phyloP scores from a whole-genome alignment of 176 grass and related monocot species.

The Oryza punctata region DNA sequence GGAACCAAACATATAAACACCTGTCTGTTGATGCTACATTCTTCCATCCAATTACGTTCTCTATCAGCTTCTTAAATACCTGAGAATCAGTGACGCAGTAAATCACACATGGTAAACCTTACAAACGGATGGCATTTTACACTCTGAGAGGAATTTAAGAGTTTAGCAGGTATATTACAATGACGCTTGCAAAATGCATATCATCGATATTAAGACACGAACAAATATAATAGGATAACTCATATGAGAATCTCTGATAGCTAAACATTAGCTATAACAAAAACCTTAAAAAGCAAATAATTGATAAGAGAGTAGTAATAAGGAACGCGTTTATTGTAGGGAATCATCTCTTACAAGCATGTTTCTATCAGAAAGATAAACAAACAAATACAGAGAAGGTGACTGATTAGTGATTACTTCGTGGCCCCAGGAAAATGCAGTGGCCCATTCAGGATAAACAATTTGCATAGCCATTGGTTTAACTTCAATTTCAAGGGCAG shows the following conservation, averaged over 20 bases:
- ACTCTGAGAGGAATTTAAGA: neutral
- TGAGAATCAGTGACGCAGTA: slow-evolving; percentile 23
- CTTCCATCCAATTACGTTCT: slow-evolving; percentile 45
- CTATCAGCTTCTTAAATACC: slow-evolving; percentile 47
- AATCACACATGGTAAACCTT: neutral
- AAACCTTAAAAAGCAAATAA: neutral
- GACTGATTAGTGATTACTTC: slow-evolving; percentile 39
- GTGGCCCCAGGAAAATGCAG: slow-evolving; percentile 9
- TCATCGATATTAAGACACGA: slow-evolving; percentile 6
- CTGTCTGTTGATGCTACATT: slow-evolving; percentile 3
- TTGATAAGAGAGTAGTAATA: neutral
- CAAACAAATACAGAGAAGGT: neutral
- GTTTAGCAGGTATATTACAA: slow-evolving; percentile 10
- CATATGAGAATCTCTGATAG: neutral
- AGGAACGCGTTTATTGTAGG: slow-evolving; percentile 9
- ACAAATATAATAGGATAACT: neutral
- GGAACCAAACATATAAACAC: slow-evolving; percentile 14
- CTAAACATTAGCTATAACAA: slow-evolving; percentile 20
- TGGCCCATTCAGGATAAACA: slow-evolving; percentile 3
- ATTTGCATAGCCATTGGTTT: slow-evolving; percentile 18
- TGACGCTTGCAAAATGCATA: slow-evolving; percentile 7
- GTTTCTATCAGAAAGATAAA: slow-evolving; percentile 16
- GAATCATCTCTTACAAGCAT: slow-evolving; percentile 33
- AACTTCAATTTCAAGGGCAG: neutral
- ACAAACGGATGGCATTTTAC: neutral